Evolutionary conservation across 805 yeast genomes (phyloP).

Genomic region (Komagataella pseudopastoris): DNA sequence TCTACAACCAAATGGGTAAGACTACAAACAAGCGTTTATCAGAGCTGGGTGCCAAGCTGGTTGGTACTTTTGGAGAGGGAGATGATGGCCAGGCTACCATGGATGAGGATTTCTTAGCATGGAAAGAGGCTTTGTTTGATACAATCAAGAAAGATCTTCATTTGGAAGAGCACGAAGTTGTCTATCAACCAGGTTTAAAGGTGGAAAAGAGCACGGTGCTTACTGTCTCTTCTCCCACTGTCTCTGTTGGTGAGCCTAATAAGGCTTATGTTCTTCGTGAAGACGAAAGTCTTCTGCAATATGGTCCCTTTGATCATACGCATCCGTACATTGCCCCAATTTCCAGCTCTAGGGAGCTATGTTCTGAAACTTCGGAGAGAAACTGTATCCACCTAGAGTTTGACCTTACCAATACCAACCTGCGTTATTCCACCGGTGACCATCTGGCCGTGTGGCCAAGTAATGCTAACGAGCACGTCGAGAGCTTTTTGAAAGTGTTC

Average conservation of each 20-base stretch:
- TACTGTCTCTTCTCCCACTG: constrained; percentile 18
- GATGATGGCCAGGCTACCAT: constrained; percentile 92
- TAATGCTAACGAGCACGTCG: constrained; percentile 65
- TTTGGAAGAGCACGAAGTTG: constrained; percentile 69
- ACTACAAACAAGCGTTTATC: constrained; percentile 37
- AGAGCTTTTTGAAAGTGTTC: constrained; percentile 50
- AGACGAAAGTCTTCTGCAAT: constrained; percentile 19
- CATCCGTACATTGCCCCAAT: constrained; percentile 79
- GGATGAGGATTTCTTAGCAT: constrained; percentile 87
- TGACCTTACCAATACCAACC: constrained; percentile 59
- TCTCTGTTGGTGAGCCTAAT: constrained; percentile 77
- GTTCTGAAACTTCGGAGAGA: constrained; percentile 35
- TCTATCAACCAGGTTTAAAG: constrained; percentile 58
- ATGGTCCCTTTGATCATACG: constrained; percentile 67
- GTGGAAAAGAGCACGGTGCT: constrained; percentile 22
- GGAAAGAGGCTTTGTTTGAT: constrained; percentile 77
- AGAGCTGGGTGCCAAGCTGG: constrained; percentile 55
- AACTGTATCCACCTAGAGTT: constrained; percentile 86
- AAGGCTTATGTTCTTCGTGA: constrained; percentile 29
- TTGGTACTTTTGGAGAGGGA: constrained; percentile 80
- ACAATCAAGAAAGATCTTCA: constrained; percentile 47
- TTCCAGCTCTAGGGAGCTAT: constrained; percentile 45
- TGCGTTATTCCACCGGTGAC: constrained; percentile 89
- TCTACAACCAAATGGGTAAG: constrained; percentile 73
- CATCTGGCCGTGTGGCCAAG: constrained; percentile 94